Base-by-base conservation (phyloP, 768 basidiomycete genomes). In the Lactarius sanguifluus region DNA sequence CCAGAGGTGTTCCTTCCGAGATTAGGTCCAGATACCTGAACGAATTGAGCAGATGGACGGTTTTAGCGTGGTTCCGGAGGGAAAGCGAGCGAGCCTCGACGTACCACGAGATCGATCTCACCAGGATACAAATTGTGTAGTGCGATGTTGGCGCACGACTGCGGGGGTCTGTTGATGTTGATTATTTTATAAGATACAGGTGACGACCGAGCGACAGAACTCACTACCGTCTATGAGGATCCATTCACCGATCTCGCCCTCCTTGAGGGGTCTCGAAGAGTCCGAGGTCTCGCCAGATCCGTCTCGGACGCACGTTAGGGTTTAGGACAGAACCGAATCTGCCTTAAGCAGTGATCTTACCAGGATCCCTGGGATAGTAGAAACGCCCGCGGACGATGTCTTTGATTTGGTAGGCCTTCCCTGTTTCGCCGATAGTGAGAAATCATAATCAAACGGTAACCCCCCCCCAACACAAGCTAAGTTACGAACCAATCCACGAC, bases 191-290 rank as follows among this genome's bases (percentile, higher is more conserved):
- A 30, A 18, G 45, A 54, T 28, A 41, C 38, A 41, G 40, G 36
- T 18, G 56, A 55, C 70, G 64, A 18, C 8, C 23, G 5, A 23
- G 38, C 36, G 65, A 28, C 12, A 65, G 62, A 12, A 76, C 83
- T 64, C 78, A 93, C 92, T n/a, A 18, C 91, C 92, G 66, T 93
- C 91, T 7, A 97, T 78, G 30, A 98, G 82, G 64, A 97, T 86
- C 96, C 96, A 98, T 78, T 97, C 93, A 30, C 85, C 89, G 61
- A 89, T 78, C 78, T 96, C 94, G 43, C 86, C 89, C 6, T 88
- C 84, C 73, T 85, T 83, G 59, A 95, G 75, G 6, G 89, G 86
- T 63, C 96, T 81, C 25, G 90, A 80, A 30, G 72, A 72, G 23
- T 78, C 73, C 12, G 88, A 85, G 20, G 77, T 84, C 71, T 96